Percentiles rank a stretch among this genome's conserved stretches.
Evolutionary conservation across 2,329 filamentous ascomycete genomes (phyloP).

Genomic region (Fusarium sp.): DNA sequence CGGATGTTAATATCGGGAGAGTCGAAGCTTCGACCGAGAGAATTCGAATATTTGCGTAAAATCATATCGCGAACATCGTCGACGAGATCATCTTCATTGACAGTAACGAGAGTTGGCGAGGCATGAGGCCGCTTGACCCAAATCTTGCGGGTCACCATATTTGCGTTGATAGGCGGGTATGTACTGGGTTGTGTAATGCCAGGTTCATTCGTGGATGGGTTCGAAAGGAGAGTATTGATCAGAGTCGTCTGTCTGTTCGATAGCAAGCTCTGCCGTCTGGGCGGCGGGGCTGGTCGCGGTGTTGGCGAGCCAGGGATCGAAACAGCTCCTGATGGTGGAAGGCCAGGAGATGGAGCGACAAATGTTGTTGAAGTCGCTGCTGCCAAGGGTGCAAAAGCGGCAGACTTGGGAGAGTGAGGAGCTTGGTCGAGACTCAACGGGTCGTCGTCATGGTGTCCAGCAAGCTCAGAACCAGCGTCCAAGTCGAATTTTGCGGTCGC

Average conservation of each 20-base stretch:
- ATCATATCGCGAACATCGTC: slow-evolving; percentile 96
- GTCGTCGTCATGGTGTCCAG: slow-evolving; percentile 49
- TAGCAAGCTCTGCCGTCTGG: slow-evolving; percentile 54
- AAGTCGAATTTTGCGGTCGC: slow-evolving; percentile 41
- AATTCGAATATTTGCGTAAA: slow-evolving; percentile 93
- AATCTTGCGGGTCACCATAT: slow-evolving; percentile 82
- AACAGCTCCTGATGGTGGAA: slow-evolving; percentile 40
- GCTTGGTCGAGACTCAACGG: slow-evolving; percentile 49
- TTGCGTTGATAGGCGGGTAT: slow-evolving; percentile 58
- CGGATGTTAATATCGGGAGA: slow-evolving; percentile 89
- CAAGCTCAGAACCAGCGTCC: slow-evolving; percentile 40
- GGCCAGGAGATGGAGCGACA: slow-evolving; percentile 49
- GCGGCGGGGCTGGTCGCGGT: slow-evolving; percentile 42
- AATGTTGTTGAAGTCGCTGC: slow-evolving; percentile 59
- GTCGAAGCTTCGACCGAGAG: slow-evolving; percentile 89
- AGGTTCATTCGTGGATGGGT: slow-evolving; percentile 41
- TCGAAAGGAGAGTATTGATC: slow-evolving; percentile 53
- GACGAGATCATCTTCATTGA: slow-evolving; percentile 90
- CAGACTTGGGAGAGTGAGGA: slow-evolving; percentile 42
- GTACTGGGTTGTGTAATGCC: slow-evolving; percentile 37
- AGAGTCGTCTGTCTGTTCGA: slow-evolving; percentile 58
- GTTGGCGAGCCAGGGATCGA: slow-evolving; percentile 37
- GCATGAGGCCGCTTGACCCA: slow-evolving; percentile 93
- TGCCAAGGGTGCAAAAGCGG: slow-evolving; percentile 31
- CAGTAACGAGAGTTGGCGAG: slow-evolving; percentile 88